Percentiles rank a stretch among this genome's conserved stretches.
Evolutionary conservation across 495 filamentous ascomycete species (phyloP).

Genomic region (Hypoxylon lenormandii): DNA sequence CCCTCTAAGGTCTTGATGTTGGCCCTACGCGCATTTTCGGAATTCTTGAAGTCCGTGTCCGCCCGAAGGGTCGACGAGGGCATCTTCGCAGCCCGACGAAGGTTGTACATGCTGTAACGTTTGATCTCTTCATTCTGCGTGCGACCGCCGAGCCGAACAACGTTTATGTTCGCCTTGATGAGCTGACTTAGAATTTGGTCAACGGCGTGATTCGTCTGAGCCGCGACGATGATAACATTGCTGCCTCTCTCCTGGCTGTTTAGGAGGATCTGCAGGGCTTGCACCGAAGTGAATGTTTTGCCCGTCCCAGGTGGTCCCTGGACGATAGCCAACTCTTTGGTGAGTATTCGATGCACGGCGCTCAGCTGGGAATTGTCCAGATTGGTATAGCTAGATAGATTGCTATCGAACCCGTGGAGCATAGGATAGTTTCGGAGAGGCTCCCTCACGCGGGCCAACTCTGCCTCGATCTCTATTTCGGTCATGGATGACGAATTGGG

Average conservation of each 20-base stretch:
- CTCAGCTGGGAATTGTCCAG: slow-evolving; percentile 77
- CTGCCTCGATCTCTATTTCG: slow-evolving; percentile 53
- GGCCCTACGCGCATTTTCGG: slow-evolving; percentile 44
- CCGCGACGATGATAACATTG: slow-evolving; percentile 74
- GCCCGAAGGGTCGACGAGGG: slow-evolving; percentile 3
- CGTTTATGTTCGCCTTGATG: slow-evolving; percentile 70
- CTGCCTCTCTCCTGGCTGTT: slow-evolving; percentile 64
- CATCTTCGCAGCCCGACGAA: slow-evolving; percentile 55
- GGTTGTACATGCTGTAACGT: slow-evolving; percentile 71
- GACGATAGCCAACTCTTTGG: slow-evolving; percentile 78
- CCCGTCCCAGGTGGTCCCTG: slow-evolving; percentile 95
- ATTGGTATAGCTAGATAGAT: slow-evolving; percentile 53
- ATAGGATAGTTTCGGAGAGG: slow-evolving; percentile 27
- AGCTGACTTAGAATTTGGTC: slow-evolving; percentile 84
- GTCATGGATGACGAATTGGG: slow-evolving; percentile 44
- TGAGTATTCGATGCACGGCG: slow-evolving; percentile 77
- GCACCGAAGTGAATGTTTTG: slow-evolving; percentile 82
- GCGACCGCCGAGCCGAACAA: slow-evolving; percentile 84
- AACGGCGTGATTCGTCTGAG: slow-evolving; percentile 93
- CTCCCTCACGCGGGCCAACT: slow-evolving; percentile 58
- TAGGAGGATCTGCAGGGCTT: slow-evolving; percentile 76
- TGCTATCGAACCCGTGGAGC: slow-evolving; percentile 59
- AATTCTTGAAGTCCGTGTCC: slow-evolving; percentile 39
- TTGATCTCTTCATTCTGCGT: slow-evolving; percentile 73
- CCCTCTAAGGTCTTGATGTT: slow-evolving; percentile 56